Conservation (phyloP, 2,329 filamentous ascomycete genomes). For the Ceratocystis albifundus region DNA sequence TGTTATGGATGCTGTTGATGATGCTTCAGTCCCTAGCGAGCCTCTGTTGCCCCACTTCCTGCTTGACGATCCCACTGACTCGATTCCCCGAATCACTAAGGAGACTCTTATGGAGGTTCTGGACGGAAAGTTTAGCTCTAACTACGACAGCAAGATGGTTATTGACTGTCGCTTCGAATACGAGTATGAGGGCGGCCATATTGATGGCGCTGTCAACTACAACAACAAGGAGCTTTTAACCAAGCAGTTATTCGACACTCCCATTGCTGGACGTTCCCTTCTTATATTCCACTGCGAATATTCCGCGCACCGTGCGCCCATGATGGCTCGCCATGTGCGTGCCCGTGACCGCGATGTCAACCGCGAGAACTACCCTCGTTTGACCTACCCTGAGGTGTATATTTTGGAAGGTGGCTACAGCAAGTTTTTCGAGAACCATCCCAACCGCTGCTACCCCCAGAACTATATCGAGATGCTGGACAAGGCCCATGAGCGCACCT, state of each 20-base stretch:
- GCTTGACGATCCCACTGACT: slow-evolving; percentile 67
- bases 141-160: slow-evolving; percentile 71
- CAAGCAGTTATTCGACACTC: slow-evolving; percentile 60
- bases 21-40: slow-evolving; percentile 43
- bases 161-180: slow-evolving; percentile 98
- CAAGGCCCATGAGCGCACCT: slow-evolving; percentile 81
- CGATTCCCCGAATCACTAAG: slow-evolving; percentile 74
- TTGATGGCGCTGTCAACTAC: slow-evolving; percentile 85
- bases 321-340: slow-evolving; percentile 91
- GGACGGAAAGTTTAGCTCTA: slow-evolving; percentile 65
- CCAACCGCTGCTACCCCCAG: slow-evolving; percentile 75
- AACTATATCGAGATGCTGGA: slow-evolving; percentile 96
- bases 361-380: slow-evolving; percentile 69
- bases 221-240: slow-evolving; percentile 89
- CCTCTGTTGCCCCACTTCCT: slow-evolving; percentile 75
- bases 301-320: slow-evolving; percentile 86
- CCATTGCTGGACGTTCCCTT: slow-evolving; percentile 59
- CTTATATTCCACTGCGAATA: slow-evolving; percentile 97
- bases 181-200: slow-evolving; percentile 93
- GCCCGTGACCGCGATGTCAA: slow-evolving; percentile 79
- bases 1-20: slow-evolving; percentile 68
- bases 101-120: slow-evolving; percentile 76
- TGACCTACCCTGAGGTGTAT: slow-evolving; percentile 95
- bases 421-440: slow-evolving; percentile 73
- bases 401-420: slow-evolving; percentile 96